Percentiles rank a stretch among this genome's conserved stretches.
These are phyloP conservation scores for Dothistroma septosporum DNA, from an alignment of 2,329 filamentous ascomycete genomes.

Conservation along the genomic window DNA sequence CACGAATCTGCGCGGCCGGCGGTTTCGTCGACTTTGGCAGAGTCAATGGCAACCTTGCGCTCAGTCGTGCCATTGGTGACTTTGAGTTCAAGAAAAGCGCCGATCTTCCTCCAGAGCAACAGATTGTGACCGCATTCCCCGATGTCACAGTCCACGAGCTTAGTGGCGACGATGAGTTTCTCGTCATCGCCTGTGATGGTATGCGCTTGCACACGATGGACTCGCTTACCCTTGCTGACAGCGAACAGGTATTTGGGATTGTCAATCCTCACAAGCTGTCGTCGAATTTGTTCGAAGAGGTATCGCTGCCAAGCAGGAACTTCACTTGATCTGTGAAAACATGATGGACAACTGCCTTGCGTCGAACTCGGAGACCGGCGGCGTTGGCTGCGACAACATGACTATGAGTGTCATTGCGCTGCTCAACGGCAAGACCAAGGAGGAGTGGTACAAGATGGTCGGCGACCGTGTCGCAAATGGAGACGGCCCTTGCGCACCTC, in stretches of 20 bases:
- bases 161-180: conserved; percentile 89
- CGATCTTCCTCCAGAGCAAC: conserved; percentile 92
- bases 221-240: conserved; percentile 15
- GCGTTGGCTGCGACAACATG: conserved; percentile 99
- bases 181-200: conserved; percentile 92
- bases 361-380: conserved; percentile 95
- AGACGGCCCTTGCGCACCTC: conserved; percentile 96
- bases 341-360: conserved; percentile 99
- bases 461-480: conserved; percentile 90
- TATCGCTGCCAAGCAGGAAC: conserved; percentile 91
- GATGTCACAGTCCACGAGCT: conserved; percentile 91
- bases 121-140: conserved; percentile 95
- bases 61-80: conserved; percentile 95
- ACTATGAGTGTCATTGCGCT: conserved; percentile 91
- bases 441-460: conserved; percentile 97
- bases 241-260: conserved; percentile 90
- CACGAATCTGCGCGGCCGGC: conserved; percentile 88
- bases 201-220: conserved; percentile 33
- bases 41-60: conserved; percentile 94
- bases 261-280: conserved; percentile 95
- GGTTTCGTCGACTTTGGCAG: conserved; percentile 98
- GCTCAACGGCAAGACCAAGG: conserved; percentile 85
- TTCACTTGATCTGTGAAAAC: conserved; percentile 96
- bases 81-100: conserved; percentile 99
- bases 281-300: conserved; percentile 94